Evolutionary conservation across 2,329 filamentous ascomycete genomes (phyloP).

Genomic region (Pestalotiopsis sp.): DNA sequence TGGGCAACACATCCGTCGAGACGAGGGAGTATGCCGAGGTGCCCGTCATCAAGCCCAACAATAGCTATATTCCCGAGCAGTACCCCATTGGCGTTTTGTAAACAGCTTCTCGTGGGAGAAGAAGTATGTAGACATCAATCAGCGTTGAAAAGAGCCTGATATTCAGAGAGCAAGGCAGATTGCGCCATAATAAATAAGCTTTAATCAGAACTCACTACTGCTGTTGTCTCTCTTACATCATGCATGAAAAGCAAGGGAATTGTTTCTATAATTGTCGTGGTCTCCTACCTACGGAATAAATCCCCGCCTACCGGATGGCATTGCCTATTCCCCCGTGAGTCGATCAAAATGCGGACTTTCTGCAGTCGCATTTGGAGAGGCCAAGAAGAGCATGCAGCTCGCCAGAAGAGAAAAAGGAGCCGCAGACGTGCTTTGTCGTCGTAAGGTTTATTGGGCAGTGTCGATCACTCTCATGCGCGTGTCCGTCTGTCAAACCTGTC

Average conservation of each 20-base stretch:
- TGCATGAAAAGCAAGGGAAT: too few relatives aligned
- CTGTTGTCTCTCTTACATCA: too few relatives aligned
- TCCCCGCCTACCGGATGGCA: too few relatives aligned
- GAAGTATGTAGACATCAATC: neutral
- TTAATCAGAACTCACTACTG: too few relatives aligned
- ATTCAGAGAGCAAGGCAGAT: too few relatives aligned
- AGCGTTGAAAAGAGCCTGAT: too few relatives aligned
- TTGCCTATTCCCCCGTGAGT: neutral
- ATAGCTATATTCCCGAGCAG: slow-evolving; percentile 38
- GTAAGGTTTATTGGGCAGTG: neutral
- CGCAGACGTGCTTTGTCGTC: neutral
- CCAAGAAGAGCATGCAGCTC: neutral
- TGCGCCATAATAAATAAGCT: too few relatives aligned
- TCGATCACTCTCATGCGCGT: too few relatives aligned
- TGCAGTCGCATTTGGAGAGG: neutral
- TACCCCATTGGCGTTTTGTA: slow-evolving; percentile 51
- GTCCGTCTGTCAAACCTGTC: too few relatives aligned
- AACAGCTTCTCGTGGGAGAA: neutral
- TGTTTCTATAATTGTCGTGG: too few relatives aligned
- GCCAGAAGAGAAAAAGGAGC: neutral
- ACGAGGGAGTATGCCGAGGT: slow-evolving; percentile 41
- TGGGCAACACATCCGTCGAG: slow-evolving; percentile 43
- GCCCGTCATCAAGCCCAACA: slow-evolving; percentile 46
- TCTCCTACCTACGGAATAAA: too few relatives aligned
- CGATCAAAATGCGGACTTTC: neutral